A percentile compares a stretch with the other conserved stretches of the same genome.
These are phyloP conservation scores for Carex parvula DNA, from an alignment of 176 grass and related monocot species.

Conservation along the genomic window DNA sequence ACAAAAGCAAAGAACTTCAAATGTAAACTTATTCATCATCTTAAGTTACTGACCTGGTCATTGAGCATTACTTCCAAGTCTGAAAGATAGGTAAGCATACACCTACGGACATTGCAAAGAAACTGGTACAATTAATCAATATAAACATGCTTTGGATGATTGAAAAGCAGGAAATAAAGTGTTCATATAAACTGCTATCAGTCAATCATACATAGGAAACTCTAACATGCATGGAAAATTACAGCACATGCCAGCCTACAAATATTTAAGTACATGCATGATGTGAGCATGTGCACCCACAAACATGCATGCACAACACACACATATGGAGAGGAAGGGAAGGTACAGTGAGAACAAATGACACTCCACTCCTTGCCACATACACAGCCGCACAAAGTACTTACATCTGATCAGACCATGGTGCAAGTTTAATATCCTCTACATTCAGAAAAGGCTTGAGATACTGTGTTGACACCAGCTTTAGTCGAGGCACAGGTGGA, in stretches of 20 bases:
- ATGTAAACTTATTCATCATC: not conserved
- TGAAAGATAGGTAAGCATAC: slow-evolving; percentile 77
- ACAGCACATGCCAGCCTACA: not conserved
- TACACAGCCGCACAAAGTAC: slow-evolving; percentile 29
- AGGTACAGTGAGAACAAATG: not conserved
- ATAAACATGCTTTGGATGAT: not conserved
- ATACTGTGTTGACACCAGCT: slow-evolving; percentile 72
- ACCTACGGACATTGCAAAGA: slow-evolving; percentile 39
- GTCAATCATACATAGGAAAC: not conserved
- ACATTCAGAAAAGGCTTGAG: slow-evolving; percentile 73
- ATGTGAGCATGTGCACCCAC: not conserved
- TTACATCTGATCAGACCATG: slow-evolving; percentile 91
- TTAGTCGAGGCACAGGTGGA: slow-evolving; percentile 74
- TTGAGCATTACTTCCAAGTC: slow-evolving; percentile 72
- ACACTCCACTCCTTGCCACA: not conserved
- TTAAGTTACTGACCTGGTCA: slow-evolving; percentile 38
- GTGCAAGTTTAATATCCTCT: slow-evolving; percentile 73
- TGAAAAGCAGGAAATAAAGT: not conserved
- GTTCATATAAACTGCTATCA: not conserved
- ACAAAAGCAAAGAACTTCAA: not conserved
- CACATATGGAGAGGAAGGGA: not conserved
- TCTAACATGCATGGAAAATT: not conserved
- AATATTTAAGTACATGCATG: not conserved
- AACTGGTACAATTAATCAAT: not conserved
- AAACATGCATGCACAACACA: not conserved